Base-by-base conservation (phyloP, 2,329 filamentous ascomycete genomes). In the Pseudocercospora fijiensis region DNA sequence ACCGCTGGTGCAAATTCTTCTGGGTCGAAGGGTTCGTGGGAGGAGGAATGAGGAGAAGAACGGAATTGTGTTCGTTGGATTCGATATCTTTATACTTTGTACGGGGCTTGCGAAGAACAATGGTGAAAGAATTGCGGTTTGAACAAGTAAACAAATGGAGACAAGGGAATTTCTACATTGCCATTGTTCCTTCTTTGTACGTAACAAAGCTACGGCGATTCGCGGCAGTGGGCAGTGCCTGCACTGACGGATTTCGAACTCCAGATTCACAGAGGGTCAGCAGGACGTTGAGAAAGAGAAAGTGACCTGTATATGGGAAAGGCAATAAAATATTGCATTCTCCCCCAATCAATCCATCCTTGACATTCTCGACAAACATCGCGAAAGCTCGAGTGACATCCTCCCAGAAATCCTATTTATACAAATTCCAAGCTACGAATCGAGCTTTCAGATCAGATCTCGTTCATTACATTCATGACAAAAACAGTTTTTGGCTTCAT, bases 381-480 rank as follows among this genome's bases (percentile, higher is more conserved):
- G 18, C 37, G 2, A 16, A 41, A n/a, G 37, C 16, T 16, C 16
- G 16, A 18, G 37, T 41, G n/a, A 4, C 33, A 16, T n/a, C 37
- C 16, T 18, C 16, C 37, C 37, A 6, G 2, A n/a, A 41, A 41
- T n/a, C 6, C 37, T 41, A 41, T 18, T 41, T 6, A 8, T 41
- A 41, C 37, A 41, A 1, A 41, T 30, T 18, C 37, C 16, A 41
- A 41, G 16, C 37, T 41, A 4, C 16, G 9, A 41, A n/a, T 41
- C 37, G n/a, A 13, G 16, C 37, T n/a, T 53, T 33, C 53, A n/a
- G 28, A 37, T 37, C 24, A 24, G 26, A 26, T 56, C 28, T 56
- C 53, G 41, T 56, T 56, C 53, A 56, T 56, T 56, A 37, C 53
- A 56, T 56, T 56, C 53, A 41, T 56, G 18, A 56, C 27, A 33